phyloP scores from a whole-genome alignment of 768 basidiomycete genomes.

The Lentinula raphanica region DNA sequence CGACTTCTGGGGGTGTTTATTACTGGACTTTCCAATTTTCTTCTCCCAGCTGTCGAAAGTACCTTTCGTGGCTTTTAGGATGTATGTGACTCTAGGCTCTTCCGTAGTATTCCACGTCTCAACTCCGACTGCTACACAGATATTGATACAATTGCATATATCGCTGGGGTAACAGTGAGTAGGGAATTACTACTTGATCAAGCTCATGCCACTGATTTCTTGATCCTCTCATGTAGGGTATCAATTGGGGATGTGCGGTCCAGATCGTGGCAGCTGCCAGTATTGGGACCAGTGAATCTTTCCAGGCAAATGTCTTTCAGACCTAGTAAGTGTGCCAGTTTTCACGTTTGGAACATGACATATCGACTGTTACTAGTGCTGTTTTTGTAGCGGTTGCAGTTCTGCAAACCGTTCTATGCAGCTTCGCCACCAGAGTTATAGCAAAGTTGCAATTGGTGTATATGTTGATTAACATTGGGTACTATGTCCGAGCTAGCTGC shows the following conservation, averaged over 20 bases:
- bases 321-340: slow-evolving; percentile 19
- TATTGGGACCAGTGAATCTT: slow-evolving; percentile 40
- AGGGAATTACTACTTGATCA: background rate
- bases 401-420: slow-evolving; percentile 43
- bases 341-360: no score
- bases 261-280: slow-evolving; percentile 62
- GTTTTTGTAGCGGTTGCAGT: slow-evolving; percentile 43
- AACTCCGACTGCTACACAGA: slow-evolving; percentile 22
- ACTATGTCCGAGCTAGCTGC: no score
- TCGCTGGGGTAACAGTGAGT: slow-evolving; percentile 36
- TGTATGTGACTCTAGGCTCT: slow-evolving; percentile 34
- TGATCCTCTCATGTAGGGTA: slow-evolving; percentile 26
- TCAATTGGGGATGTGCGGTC: slow-evolving; percentile 63
- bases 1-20: slow-evolving; percentile 41
- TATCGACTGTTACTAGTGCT: slow-evolving; percentile 21
- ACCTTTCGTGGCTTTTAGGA: slow-evolving; percentile 59
- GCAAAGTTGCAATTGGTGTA: slow-evolving; percentile 50
- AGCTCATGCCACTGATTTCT: background rate
- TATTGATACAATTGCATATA: slow-evolving; percentile 45
- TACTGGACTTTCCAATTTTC: slow-evolving; percentile 56
- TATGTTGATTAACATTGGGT: slow-evolving; percentile 44
- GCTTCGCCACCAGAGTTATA: slow-evolving; percentile 42
- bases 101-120: background rate
- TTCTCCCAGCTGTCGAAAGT: slow-evolving; percentile 46
- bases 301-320: slow-evolving; percentile 21